Percentiles rank a stretch among this genome's conserved stretches.
phyloP scores from a whole-genome alignment of 2,329 filamentous ascomycete species.

The Xylariaceae sp. region DNA sequence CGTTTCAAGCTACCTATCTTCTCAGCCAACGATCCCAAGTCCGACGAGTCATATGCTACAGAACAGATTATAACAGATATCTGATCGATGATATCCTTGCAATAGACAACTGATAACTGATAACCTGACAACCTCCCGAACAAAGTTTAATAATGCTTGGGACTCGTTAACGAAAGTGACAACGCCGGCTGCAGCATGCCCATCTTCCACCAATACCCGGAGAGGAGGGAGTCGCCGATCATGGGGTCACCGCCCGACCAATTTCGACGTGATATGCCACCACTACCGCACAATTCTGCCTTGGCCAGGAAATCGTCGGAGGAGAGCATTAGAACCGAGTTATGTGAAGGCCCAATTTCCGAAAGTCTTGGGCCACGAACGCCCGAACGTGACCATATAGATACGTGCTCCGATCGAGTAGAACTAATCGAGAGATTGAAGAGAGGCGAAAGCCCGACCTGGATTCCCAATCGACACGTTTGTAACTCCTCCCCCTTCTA shows the following conservation, averaged over 20 bases:
- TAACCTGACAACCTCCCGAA: slow-evolving; percentile 1
- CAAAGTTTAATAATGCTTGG: slow-evolving; percentile 6
- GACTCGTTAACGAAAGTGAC: slow-evolving; percentile 6
- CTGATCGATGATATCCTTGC: not conserved
- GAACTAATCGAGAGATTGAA: slow-evolving; percentile 87
- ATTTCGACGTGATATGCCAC: slow-evolving; percentile 4
- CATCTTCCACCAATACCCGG: slow-evolving; percentile 57
- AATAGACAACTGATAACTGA: not conserved
- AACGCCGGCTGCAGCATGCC: slow-evolving; percentile 48
- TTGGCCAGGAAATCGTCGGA: slow-evolving; percentile 52
- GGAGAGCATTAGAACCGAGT: slow-evolving; percentile 62
- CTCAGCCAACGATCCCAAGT: slow-evolving; percentile 20
- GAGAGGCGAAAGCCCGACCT: slow-evolving; percentile 73
- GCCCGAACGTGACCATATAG: slow-evolving; percentile 35
- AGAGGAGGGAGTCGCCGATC: slow-evolving; percentile 33
- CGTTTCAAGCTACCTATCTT: slow-evolving; percentile 11
- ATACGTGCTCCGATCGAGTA: slow-evolving; percentile 63
- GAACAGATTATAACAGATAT: too few species aligned
- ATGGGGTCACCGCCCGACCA: slow-evolving; percentile 32
- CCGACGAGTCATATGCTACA: slow-evolving; percentile 20
- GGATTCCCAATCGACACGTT: slow-evolving; percentile 69
- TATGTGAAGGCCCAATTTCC: slow-evolving; percentile 60
- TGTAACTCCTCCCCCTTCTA: slow-evolving; percentile 27
- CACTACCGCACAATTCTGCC: not conserved
- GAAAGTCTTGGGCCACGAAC: slow-evolving; percentile 44